Conservation (phyloP, 2,329 filamentous ascomycete genomes). For the Alternaria postmessia region DNA sequence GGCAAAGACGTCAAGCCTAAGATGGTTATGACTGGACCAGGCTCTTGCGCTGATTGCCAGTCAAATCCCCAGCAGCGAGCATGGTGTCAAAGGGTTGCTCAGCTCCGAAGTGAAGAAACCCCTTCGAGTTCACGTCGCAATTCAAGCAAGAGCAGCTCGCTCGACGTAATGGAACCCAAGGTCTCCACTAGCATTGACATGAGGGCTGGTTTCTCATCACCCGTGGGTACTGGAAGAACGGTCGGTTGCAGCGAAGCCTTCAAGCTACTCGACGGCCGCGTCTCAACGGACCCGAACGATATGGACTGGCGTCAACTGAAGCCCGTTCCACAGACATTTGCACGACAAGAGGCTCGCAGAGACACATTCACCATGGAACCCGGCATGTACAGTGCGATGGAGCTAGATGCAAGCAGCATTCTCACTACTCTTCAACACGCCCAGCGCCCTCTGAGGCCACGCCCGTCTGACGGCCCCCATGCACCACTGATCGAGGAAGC, state of each 20-base stretch:
- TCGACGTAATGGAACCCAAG: conserved; percentile 41
- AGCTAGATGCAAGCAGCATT: conserved; percentile 48
- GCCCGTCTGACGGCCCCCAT: conserved; percentile 42
- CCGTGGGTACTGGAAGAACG: conserved; percentile 27
- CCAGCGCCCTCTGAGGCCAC: conserved; percentile 37
- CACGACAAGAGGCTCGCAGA: conserved; percentile 20
- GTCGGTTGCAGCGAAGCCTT: conserved; percentile 49
- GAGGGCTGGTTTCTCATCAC: conserved; percentile 17
- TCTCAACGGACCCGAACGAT: conserved; percentile 36
- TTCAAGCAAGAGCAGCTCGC: conserved; percentile 28
- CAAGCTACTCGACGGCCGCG: conserved; percentile 45
- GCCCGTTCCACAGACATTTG: conserved; percentile 29
- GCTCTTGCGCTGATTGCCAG: conserved; percentile 49
- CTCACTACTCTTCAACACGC: conserved; percentile 47
- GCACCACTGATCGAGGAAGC: conserved; percentile 40
- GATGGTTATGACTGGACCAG: conserved; percentile 31
- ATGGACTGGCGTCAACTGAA: conserved; percentile 46
- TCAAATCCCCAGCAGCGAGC: conserved; percentile 45
- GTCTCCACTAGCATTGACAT: conserved; percentile 33
- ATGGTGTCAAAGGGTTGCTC: conserved; percentile 47
- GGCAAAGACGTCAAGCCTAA: conserved; percentile 10
- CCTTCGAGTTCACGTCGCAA: conserved; percentile 31
- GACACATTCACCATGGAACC: conserved; percentile 39
- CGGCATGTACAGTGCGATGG: conserved; percentile 47
- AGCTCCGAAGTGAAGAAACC: conserved; percentile 31